Evolutionary conservation across 345 rosid species (phyloP).

Genomic region (Hibiscus mutabilis): DNA sequence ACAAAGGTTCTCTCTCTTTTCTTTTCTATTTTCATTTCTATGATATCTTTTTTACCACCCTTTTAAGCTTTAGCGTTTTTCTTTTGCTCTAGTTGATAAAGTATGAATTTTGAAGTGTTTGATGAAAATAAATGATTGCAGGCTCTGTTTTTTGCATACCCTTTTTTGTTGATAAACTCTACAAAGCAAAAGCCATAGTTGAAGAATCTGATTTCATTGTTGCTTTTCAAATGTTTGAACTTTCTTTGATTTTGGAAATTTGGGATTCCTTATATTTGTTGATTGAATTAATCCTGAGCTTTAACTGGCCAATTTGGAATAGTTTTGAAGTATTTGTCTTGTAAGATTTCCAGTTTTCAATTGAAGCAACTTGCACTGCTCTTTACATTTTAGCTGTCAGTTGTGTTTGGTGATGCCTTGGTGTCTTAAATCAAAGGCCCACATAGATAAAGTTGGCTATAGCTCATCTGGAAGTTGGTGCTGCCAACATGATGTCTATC

Average conservation of each 20-base stretch:
- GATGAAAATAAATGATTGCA: neutral
- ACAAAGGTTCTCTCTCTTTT: conserved; percentile 36
- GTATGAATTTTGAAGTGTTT: neutral
- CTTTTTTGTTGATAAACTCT: conserved; percentile 3
- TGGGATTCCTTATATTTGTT: neutral
- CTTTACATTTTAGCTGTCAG: conserved; percentile 16
- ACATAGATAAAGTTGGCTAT: conserved; percentile 2
- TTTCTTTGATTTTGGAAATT: neutral
- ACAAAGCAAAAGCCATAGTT: neutral
- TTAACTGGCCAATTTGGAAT: neutral
- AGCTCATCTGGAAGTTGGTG: neutral
- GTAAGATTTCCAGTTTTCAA: conserved; percentile 4
- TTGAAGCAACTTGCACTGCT: conserved; percentile 9
- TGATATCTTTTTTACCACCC: neutral
- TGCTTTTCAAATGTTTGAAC: neutral
- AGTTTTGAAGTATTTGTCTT: conserved; percentile 4
- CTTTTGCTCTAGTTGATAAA: neutral
- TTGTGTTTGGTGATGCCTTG: conserved; percentile 14
- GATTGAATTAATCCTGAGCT: neutral
- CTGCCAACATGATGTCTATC: neutral
- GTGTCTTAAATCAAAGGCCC: conserved; percentile 14
- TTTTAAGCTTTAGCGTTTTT: neutral
- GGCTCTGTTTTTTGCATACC: neutral
- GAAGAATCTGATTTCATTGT: conserved; percentile 1
- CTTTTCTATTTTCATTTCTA: neutral